Conservation (phyloP, 345 rosid species). For the Cardamine occulta region DNA sequence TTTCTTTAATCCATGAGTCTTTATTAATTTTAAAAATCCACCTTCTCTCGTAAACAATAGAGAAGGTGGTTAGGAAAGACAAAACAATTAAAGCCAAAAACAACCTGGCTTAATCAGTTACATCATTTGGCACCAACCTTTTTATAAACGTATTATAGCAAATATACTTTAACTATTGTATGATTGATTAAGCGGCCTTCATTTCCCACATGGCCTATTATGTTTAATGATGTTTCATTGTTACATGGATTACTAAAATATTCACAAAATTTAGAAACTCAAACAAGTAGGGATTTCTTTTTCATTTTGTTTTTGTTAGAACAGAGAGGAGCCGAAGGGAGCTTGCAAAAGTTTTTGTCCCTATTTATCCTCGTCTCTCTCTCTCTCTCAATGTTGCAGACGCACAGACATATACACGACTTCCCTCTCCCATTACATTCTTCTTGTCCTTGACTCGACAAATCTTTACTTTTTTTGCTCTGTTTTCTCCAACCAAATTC, state of each 20-base stretch:
- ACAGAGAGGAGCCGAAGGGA: conserved; percentile 8
- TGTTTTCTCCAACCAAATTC: conserved; percentile 1
- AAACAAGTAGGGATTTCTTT: background rate
- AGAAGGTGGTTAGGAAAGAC: conserved; percentile 11
- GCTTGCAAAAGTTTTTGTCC: background rate
- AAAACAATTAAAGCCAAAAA: conserved; percentile 16
- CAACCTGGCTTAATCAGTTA: conserved; percentile 31
- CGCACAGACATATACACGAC: background rate
- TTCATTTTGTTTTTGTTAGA: background rate
- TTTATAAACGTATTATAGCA: background rate
- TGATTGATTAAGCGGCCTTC: conserved; percentile 22
- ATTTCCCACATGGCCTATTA: conserved; percentile 28
- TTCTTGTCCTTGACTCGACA: conserved; percentile 8
- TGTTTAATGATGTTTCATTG: conserved; percentile 14
- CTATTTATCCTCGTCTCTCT: conserved; percentile 25
- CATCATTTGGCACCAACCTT: conserved; percentile 28
- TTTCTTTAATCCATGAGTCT: background rate
- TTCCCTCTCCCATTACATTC: background rate
- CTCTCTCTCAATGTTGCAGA: background rate
- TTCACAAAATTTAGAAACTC: background rate
- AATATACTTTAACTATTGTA: background rate
- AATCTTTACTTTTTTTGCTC: conserved; percentile 14
- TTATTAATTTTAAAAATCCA: background rate
- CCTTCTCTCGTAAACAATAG: too few relatives aligned
- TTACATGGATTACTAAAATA: conserved; percentile 9